phyloP scores from a whole-genome alignment of 1,139 yeast genomes.

The Suhomyces yuchorum region DNA sequence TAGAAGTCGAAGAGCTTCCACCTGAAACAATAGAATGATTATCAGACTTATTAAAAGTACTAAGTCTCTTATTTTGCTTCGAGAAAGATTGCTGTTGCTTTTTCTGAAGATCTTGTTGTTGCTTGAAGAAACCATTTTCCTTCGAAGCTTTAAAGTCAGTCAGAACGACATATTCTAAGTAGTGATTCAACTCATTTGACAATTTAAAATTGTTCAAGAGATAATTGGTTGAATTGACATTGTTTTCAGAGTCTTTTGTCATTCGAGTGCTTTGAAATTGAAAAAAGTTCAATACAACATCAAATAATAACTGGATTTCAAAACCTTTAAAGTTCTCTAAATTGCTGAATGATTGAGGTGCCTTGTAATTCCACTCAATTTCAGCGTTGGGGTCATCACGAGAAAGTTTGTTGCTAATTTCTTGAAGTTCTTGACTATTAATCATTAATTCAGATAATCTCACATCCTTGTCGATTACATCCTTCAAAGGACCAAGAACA shows the following conservation, averaged over 20 bases:
- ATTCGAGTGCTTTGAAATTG: constrained; percentile 58
- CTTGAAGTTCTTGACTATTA: constrained; percentile 45
- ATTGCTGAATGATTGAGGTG: constrained; percentile 75
- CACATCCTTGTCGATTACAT: constrained; percentile 55
- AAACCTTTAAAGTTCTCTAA: constrained; percentile 73
- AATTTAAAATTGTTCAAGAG: constrained; percentile 51
- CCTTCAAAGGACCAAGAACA: constrained; percentile 55
- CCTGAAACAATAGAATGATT: constrained; percentile 18
- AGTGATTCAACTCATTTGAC: constrained; percentile 41
- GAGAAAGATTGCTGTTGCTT: constrained; percentile 11
- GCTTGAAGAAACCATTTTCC: constrained; percentile 17
- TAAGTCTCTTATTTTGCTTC: constrained; percentile 17
- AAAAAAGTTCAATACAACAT: constrained; percentile 67
- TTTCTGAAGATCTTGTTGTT: constrained; percentile 18
- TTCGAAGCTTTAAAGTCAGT: constrained; percentile 27
- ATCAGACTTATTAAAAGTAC: constrained; percentile 16
- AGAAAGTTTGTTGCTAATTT: constrained; percentile 30
- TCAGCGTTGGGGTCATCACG: constrained; percentile 33
- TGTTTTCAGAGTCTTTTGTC: constrained; percentile 47
- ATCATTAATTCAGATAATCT: constrained; percentile 47
- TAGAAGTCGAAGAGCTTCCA: constrained; percentile 1
- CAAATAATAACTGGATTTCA: constrained; percentile 68
- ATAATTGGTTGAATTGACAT: constrained; percentile 68
- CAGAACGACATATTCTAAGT: constrained; percentile 37
- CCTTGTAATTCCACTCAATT: constrained; percentile 70